A percentile compares a stretch with the other conserved stretches of the same genome.
phyloP scores from a whole-genome alignment of 768 basidiomycete species.

The Agrocybe chaxingu region DNA sequence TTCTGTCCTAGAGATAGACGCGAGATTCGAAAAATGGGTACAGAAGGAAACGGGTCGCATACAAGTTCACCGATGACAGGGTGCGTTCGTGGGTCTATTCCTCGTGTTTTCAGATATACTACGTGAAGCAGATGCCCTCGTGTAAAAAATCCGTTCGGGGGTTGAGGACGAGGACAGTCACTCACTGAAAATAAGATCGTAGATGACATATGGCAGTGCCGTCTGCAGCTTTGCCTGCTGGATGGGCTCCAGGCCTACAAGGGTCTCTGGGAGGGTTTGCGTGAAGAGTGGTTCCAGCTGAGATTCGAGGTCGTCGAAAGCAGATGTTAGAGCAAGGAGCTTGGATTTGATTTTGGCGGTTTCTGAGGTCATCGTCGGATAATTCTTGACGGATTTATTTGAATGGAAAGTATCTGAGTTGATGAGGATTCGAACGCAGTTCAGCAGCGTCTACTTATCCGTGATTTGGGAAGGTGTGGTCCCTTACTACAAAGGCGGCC shows the following conservation, averaged over 20 bases:
- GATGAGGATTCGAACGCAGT: background rate
- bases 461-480: too few relatives aligned
- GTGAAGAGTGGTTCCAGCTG: constrained; percentile 65
- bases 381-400: background rate
- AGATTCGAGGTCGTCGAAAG: constrained; percentile 69
- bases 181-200: constrained; percentile 85
- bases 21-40: background rate
- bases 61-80: constrained; percentile 74
- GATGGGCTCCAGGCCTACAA: constrained; percentile 62
- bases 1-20: constrained; percentile 53
- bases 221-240: constrained; percentile 83
- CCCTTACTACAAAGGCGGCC: too few relatives aligned
- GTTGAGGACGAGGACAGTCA: constrained; percentile 7
- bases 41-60: constrained; percentile 13
- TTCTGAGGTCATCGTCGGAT: constrained; percentile 38
- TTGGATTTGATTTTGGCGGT: constrained; percentile 43
- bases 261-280: constrained; percentile 63
- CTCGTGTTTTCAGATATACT: constrained; percentile 83
- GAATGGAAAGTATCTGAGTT: background rate
- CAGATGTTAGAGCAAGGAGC: constrained; percentile 47
- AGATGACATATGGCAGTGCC: constrained; percentile 75
- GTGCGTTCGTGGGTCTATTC: constrained; percentile 78
- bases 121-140: background rate
- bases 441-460: background rate
- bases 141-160: constrained; percentile 3